These are phyloP conservation scores for Chlamydomonas applanata DNA, from an alignment of 139 green algal genomes.

Conservation along the genomic window DNA sequence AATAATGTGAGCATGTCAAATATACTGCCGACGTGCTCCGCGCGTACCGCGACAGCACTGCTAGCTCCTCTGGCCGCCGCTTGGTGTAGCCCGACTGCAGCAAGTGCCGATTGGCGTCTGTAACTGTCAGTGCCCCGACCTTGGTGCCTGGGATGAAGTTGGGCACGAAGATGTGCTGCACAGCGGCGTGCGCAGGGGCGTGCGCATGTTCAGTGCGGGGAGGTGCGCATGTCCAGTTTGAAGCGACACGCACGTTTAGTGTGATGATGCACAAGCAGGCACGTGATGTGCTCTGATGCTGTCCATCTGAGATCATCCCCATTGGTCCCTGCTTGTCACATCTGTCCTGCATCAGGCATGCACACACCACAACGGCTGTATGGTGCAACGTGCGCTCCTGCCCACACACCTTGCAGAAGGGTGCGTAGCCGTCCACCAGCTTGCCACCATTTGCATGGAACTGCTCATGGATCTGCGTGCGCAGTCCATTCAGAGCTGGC, in stretches of 20 bases:
- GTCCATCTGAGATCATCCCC: no score
- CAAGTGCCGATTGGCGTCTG: conserved; percentile 67
- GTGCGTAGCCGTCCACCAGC: conserved; percentile 87
- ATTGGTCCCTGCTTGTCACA: no score
- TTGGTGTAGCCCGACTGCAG: conserved; percentile 73
- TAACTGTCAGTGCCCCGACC: conserved; percentile 59
- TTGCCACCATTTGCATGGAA: conserved; percentile 25
- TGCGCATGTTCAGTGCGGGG: no score
- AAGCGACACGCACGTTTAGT: no score
- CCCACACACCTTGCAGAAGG: conserved; percentile 82
- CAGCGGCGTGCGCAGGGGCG: no score
- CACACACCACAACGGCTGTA: neutral
- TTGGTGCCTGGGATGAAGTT: conserved; percentile 74
- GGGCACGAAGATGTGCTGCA: conserved; percentile 82
- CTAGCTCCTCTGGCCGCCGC: conserved; percentile 78
- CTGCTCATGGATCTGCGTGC: conserved; percentile 44
- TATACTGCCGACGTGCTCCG: neutral
- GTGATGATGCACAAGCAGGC: no score
- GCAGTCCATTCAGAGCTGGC: neutral
- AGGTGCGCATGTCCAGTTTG: no score
- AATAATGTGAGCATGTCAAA: neutral
- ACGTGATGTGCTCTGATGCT: no score
- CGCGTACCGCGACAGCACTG: conserved; percentile 75
- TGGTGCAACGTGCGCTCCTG: neutral
- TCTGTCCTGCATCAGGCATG: neutral